phyloP scores from a whole-genome alignment of 1,284 basidiomycete genomes.

The Sporisorium sorghi region DNA sequence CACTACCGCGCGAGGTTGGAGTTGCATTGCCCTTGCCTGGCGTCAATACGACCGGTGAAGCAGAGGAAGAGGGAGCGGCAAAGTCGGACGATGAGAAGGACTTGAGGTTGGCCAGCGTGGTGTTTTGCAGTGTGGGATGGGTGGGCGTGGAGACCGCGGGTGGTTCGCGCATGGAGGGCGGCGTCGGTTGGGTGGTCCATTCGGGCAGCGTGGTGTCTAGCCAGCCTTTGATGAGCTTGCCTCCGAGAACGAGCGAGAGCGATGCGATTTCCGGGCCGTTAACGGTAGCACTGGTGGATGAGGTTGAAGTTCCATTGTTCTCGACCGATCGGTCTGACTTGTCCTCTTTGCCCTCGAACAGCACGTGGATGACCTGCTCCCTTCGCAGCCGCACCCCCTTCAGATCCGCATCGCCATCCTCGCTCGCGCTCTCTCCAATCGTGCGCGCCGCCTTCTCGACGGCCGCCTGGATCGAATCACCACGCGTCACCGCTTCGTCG shows the following conservation, averaged over 20 bases:
- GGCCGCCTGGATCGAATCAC: slow-evolving; percentile 27
- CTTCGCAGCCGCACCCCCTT: slow-evolving; percentile 56
- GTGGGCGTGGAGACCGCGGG: slow-evolving; percentile 17
- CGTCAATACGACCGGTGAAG: slow-evolving; percentile 21
- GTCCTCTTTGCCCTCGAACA: slow-evolving; percentile 44
- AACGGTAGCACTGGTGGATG: neutral
- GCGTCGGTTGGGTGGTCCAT: slow-evolving; percentile 34
- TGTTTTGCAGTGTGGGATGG: slow-evolving; percentile 19
- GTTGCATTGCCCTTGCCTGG: slow-evolving; percentile 15
- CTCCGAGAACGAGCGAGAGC: slow-evolving; percentile 42
- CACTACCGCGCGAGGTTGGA: slow-evolving; percentile 12
- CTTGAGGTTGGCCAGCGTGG: slow-evolving; percentile 35
- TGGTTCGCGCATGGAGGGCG: slow-evolving; percentile 33
- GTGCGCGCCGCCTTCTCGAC: slow-evolving; percentile 18
- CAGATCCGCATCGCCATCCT: slow-evolving; percentile 39
- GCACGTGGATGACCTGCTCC: slow-evolving; percentile 56
- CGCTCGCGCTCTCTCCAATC: slow-evolving; percentile 29
- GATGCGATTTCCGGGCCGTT: slow-evolving; percentile 28
- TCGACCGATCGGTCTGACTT: neutral
- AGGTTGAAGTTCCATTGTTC: neutral
- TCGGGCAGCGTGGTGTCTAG: slow-evolving; percentile 36
- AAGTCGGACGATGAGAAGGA: slow-evolving; percentile 45
- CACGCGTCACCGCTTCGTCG: neutral
- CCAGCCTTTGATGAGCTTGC: slow-evolving; percentile 55
- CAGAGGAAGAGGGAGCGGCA: slow-evolving; percentile 9